Percentiles rank a stretch among this genome's conserved stretches.
Evolutionary conservation across 257 asterid species (phyloP).

Genomic region (Cinchona pubescens): DNA sequence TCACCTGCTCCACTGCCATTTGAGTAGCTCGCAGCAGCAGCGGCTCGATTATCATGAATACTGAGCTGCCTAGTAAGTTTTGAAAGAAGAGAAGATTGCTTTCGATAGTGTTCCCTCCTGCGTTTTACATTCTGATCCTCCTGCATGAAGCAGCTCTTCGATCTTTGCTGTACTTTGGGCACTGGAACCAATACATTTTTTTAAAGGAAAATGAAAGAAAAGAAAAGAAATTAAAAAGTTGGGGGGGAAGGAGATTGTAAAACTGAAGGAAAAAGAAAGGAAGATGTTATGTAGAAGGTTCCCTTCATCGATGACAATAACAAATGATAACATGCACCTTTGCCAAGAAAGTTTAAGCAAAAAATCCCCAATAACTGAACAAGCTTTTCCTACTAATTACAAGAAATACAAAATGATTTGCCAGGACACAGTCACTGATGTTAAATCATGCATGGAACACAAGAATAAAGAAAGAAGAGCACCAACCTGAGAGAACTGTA

Average conservation of each 20-base stretch:
- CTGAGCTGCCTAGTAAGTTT: slow-evolving; percentile 75
- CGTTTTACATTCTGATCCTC: slow-evolving; percentile 82
- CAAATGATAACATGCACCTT: neutral
- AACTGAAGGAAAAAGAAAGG: neutral
- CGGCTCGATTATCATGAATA: slow-evolving; percentile 80
- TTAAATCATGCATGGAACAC: neutral
- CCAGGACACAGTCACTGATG: neutral
- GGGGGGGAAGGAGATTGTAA: neutral
- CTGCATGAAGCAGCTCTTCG: slow-evolving; percentile 82
- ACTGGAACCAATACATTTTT: slow-evolving; percentile 33
- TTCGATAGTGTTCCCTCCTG: slow-evolving; percentile 70
- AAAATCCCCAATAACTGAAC: neutral
- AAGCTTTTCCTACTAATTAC: neutral
- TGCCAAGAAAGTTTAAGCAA: neutral
- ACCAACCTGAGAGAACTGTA: slow-evolving; percentile 87
- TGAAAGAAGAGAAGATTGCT: slow-evolving; percentile 78
- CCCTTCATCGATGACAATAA: neutral
- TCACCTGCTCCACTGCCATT: slow-evolving; percentile 69
- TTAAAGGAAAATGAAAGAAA: slow-evolving; percentile 3
- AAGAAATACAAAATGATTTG: neutral
- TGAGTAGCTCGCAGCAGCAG: slow-evolving; percentile 62
- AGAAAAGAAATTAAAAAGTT: no score
- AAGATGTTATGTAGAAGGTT: neutral
- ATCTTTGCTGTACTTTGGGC: slow-evolving; percentile 66
- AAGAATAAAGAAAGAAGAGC: slow-evolving; percentile 8